These are phyloP conservation scores for Gossypium bickii DNA, from an alignment of 345 rosid genomes.

Conservation along the genomic window DNA sequence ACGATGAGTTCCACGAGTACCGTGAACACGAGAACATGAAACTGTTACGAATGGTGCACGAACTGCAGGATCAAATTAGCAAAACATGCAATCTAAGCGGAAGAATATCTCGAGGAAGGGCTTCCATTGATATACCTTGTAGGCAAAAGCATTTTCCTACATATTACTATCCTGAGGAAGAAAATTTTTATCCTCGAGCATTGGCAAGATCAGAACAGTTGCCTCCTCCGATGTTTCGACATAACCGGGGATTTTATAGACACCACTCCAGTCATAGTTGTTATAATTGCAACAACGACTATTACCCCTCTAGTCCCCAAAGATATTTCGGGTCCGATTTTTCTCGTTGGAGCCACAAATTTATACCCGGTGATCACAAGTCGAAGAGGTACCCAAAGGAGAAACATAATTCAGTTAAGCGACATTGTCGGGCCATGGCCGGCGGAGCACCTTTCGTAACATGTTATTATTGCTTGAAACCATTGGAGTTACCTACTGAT, in stretches of 20 bases:
- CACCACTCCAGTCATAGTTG: slow-evolving; percentile 29
- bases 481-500: slow-evolving; percentile 72
- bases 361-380: slow-evolving; percentile 40
- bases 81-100: slow-evolving; percentile 23
- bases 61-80: slow-evolving; percentile 51
- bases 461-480: slow-evolving; percentile 54
- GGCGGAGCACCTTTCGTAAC: slow-evolving; percentile 79
- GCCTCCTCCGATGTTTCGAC: slow-evolving; percentile 23
- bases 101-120: slow-evolving; percentile 15
- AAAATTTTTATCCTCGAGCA: slow-evolving; percentile 22
- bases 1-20: slow-evolving; percentile 34
- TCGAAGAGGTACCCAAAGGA: slow-evolving; percentile 40
- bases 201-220: slow-evolving; percentile 34
- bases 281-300: slow-evolving; percentile 30
- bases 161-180: slow-evolving; percentile 23
- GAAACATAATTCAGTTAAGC: slow-evolving; percentile 42
- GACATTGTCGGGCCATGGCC: slow-evolving; percentile 59
- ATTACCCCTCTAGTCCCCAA: slow-evolving; percentile 59
- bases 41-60: slow-evolving; percentile 47
- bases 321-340: slow-evolving; percentile 41
- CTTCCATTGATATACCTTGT: slow-evolving; percentile 25
- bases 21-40: slow-evolving; percentile 41
- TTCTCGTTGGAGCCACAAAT: slow-evolving; percentile 32
- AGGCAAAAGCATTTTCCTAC: slow-evolving; percentile 23
- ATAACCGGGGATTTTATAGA: slow-evolving; percentile 21